Conservation (phyloP, 108 stramenopile genomes). For the Discostella stelligeroides region DNA sequence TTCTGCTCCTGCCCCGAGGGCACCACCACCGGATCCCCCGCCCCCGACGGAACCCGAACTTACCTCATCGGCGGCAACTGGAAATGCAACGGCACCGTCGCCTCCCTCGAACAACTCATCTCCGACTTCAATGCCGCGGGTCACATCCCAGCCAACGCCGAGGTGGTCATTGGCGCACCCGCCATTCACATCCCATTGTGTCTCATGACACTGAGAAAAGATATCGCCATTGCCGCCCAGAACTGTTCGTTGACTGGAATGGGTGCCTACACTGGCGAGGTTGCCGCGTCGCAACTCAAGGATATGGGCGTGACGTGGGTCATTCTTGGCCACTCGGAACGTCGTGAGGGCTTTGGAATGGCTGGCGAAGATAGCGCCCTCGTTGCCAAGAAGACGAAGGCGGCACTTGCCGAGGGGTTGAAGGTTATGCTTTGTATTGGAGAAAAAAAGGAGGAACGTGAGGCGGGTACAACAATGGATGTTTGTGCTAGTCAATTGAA, state of each 20-base stretch:
- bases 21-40: constrained; percentile 43
- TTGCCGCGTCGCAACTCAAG: constrained; percentile 83
- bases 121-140: constrained; percentile 86
- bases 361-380: constrained; percentile 89
- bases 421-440: constrained; percentile 98
- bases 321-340: constrained; percentile 97
- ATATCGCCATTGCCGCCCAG: constrained; percentile 87
- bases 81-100: constrained; percentile 91
- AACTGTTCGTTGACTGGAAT: constrained; percentile 70
- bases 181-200: constrained; percentile 75
- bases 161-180: constrained; percentile 86
- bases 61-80: constrained; percentile 96
- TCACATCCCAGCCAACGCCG: constrained; percentile 79
- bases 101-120: constrained; percentile 69
- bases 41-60: constrained; percentile 60
- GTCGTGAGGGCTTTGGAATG: constrained; percentile 94
- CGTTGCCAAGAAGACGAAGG: constrained; percentile 95
- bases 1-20: constrained; percentile 51
- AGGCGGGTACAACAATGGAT: constrained; percentile 89
- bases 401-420: constrained; percentile 93
- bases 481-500: constrained; percentile 90
- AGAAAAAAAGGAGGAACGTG: constrained; percentile 98
- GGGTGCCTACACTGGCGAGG: constrained; percentile 98
- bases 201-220: constrained; percentile 64
- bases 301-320: constrained; percentile 97